A percentile compares a stretch with the other conserved stretches of the same genome.
Conservation (phyloP, 2,329 filamentous ascomycete genomes). For the Colletotrichum noveboracense region DNA sequence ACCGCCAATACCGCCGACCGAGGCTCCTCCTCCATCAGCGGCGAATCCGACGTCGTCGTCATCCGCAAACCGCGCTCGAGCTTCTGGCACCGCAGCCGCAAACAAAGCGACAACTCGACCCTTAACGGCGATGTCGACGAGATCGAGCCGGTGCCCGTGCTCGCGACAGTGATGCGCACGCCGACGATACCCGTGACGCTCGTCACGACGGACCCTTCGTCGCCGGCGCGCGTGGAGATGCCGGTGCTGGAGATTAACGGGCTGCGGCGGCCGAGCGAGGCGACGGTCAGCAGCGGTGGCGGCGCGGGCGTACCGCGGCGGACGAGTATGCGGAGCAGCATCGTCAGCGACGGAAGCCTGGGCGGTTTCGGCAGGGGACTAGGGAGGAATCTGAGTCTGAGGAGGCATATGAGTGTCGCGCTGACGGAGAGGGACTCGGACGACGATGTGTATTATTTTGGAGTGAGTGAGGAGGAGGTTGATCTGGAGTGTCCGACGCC, state of each 20-base stretch:
- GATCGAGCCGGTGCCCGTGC: neutral
- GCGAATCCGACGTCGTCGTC: neutral
- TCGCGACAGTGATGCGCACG: neutral
- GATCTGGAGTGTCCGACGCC: conserved; percentile 8
- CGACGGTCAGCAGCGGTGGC: neutral
- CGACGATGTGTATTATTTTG: conserved; percentile 13
- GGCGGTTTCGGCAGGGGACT: neutral
- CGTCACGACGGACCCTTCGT: neutral
- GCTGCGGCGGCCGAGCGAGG: neutral
- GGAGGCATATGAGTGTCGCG: conserved; percentile 4
- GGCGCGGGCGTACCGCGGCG: neutral
- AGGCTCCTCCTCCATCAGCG: neutral
- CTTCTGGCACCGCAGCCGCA: conserved; percentile 1
- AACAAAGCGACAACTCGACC: conserved; percentile 5
- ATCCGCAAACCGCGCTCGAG: neutral
- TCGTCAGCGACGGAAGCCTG: neutral
- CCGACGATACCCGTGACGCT: neutral
- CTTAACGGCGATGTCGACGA: neutral
- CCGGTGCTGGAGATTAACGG: neutral
- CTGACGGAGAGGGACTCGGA: conserved; percentile 17
- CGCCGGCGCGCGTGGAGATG: neutral
- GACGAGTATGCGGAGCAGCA: neutral
- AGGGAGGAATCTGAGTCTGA: neutral
- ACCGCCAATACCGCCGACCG: neutral
- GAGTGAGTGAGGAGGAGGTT: neutral